A percentile compares a stretch with the other conserved stretches of the same genome.
phyloP scores from a whole-genome alignment of 2,329 filamentous ascomycete genomes.

The Epichloe uncinata region DNA sequence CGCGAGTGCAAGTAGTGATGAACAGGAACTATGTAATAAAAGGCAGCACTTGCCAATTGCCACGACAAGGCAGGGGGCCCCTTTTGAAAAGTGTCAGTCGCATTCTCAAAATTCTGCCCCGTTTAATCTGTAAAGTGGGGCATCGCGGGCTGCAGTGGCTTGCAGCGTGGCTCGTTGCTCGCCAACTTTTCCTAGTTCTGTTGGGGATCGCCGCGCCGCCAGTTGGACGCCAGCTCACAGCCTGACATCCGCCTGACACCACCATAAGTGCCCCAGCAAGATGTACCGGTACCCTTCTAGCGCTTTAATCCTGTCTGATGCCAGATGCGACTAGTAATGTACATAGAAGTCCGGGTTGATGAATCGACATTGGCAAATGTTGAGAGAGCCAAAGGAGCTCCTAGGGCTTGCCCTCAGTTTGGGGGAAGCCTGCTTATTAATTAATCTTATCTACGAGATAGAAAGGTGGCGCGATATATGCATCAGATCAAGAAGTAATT shows the following conservation, averaged over 20 bases:
- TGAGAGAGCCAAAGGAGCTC: not conserved
- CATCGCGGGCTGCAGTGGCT: not conserved
- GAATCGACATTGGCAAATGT: not conserved
- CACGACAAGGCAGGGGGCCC: no score
- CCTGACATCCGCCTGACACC: no score
- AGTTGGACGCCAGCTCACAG: constrained; percentile 2
- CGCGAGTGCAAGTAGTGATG: no score
- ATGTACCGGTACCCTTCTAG: not conserved
- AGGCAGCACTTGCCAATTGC: no score
- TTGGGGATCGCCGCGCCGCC: constrained; percentile 23
- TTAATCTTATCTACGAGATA: not conserved
- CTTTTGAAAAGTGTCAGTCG: not conserved
- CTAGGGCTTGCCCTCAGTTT: not conserved
- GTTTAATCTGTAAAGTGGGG: not conserved
- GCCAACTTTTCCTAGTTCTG: constrained; percentile 24
- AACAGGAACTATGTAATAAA: no score
- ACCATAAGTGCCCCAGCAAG: no score
- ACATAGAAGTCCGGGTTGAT: no score
- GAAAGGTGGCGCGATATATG: not conserved
- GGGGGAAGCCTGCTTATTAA: not conserved
- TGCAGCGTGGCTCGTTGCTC: constrained; percentile 10
- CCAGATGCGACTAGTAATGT: not conserved
- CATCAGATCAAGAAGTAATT: not conserved
- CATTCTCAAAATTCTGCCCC: not conserved
- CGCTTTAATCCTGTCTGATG: not conserved